phyloP scores from a whole-genome alignment of 371 early-diverging fungal species.

The Mortierella polycephala region DNA sequence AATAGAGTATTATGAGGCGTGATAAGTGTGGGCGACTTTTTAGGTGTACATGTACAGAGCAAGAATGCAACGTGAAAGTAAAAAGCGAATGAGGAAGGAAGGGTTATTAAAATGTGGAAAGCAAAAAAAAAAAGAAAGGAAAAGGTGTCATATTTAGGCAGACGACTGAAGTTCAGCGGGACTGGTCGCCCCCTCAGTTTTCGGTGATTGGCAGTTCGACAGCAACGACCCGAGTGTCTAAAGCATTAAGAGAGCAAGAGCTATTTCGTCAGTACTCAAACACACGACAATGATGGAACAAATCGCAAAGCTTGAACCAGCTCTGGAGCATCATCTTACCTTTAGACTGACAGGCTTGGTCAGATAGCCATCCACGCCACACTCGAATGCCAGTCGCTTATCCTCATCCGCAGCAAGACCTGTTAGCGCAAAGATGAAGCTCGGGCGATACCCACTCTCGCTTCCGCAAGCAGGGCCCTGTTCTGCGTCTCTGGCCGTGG shows the following conservation, averaged over 20 bases:
- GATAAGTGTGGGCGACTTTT: too few species aligned
- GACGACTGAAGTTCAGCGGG: too few species aligned
- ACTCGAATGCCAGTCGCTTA: slow-evolving; percentile 54
- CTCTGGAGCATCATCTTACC: slow-evolving; percentile 11
- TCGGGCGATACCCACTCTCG: slow-evolving; percentile 26
- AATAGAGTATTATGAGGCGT: too few species aligned
- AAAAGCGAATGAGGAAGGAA: neutral
- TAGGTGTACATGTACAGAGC: too few species aligned
- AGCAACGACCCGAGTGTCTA: slow-evolving; percentile 25
- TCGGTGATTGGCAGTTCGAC: neutral
- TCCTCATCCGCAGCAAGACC: slow-evolving; percentile 57
- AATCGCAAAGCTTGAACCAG: too few species aligned
- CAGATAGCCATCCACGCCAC: slow-evolving; percentile 59
- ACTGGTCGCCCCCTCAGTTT: too few species aligned
- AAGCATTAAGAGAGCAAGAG: neutral
- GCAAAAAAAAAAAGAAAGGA: neutral
- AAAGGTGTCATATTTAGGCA: neutral
- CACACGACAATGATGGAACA: neutral
- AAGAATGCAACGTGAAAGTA: neutral
- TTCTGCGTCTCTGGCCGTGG: too few species aligned
- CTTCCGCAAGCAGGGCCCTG: neutral
- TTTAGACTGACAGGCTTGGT: slow-evolving; percentile 59
- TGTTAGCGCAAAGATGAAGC: slow-evolving; percentile 56
- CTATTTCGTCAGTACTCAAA: neutral
- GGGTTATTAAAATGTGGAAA: neutral